Percentiles rank a stretch among this genome's conserved stretches.
Conservation (phyloP, 1,284 basidiomycete species). For the Cryptococcus sp. region DNA sequence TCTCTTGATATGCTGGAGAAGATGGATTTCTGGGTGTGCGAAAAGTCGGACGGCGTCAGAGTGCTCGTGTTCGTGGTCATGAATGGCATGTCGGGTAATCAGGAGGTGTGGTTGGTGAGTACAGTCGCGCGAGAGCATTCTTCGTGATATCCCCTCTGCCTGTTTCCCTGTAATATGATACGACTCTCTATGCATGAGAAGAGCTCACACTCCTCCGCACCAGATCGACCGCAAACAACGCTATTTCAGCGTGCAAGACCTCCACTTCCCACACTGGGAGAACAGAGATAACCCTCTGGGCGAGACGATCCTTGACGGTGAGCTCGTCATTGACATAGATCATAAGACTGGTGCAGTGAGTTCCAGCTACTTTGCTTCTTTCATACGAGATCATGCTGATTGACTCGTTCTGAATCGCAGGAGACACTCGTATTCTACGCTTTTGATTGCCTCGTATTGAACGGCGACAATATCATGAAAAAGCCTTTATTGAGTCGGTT, state of each 20-base stretch:
- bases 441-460: conserved; percentile 90
- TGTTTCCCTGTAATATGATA: no score
- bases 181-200: no score
- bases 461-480: conserved; percentile 82
- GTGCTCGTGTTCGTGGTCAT: conserved; percentile 80
- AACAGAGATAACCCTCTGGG: conserved; percentile 65
- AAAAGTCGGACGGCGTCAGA: conserved; percentile 97
- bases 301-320: conserved; percentile 88
- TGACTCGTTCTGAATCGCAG: conserved; percentile 53
- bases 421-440: conserved; percentile 78
- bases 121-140: background rate
- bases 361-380: conserved; percentile 1
- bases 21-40: conserved; percentile 97
- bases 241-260: conserved; percentile 71
- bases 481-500: conserved; percentile 83
- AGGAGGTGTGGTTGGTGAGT: conserved; percentile 77
- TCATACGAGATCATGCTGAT: background rate
- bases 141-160: background rate
- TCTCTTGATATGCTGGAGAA: conserved; percentile 75
- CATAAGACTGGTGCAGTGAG: conserved; percentile 67
- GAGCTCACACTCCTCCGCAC: background rate
- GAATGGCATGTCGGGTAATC: conserved; percentile 58
- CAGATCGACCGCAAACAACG: conserved; percentile 95
- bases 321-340: conserved; percentile 89
- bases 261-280: conserved; percentile 87